Percentiles rank a stretch among this genome's conserved stretches.
These are phyloP conservation scores for Blastobotrys mokoenaii DNA, from an alignment of 805 yeast genomes.

Conservation along the genomic window DNA sequence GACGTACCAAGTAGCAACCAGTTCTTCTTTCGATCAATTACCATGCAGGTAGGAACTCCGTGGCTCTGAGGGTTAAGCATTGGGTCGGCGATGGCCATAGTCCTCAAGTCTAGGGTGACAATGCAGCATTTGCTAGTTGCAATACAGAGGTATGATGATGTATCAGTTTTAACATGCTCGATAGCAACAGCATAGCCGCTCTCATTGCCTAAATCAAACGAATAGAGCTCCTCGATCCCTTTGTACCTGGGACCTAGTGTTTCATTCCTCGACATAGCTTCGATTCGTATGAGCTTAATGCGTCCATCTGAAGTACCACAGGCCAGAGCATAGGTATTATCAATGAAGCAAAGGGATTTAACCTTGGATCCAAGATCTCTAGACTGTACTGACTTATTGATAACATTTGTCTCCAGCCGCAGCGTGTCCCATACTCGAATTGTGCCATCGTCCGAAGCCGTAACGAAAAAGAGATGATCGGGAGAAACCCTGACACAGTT, in stretches of 20 bases:
- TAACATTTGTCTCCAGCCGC: slow-evolving; percentile 53
- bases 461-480: slow-evolving; percentile 56
- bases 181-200: slow-evolving; percentile 39
- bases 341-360: slow-evolving; percentile 23
- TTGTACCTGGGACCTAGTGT: slow-evolving; percentile 15
- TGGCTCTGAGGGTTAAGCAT: slow-evolving; percentile 50
- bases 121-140: slow-evolving; percentile 48
- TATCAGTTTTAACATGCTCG: slow-evolving; percentile 34
- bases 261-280: slow-evolving; percentile 7
- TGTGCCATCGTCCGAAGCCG: slow-evolving; percentile 70
- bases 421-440: slow-evolving; percentile 72
- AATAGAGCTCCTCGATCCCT: slow-evolving; percentile 24
- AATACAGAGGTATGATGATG: slow-evolving; percentile 38
- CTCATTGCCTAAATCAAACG: slow-evolving; percentile 12
- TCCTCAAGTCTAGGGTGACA: slow-evolving; percentile 48
- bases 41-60: slow-evolving; percentile 59
- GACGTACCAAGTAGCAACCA: slow-evolving; percentile 75
- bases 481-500: slow-evolving; percentile 51
- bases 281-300: slow-evolving; percentile 22
- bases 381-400: slow-evolving; percentile 24
- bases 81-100: slow-evolving; percentile 34
- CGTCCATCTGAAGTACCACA: slow-evolving; percentile 25
- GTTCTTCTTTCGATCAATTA: slow-evolving; percentile 41
- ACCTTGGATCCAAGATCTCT: slow-evolving; percentile 17
- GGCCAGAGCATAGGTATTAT: slow-evolving; percentile 24